A percentile compares a stretch with the other conserved stretches of the same genome.
These are phyloP conservation scores for Anaeramoeba flamelloides DNA, from an alignment of 78 protist genomes.

Conservation along the genomic window DNA sequence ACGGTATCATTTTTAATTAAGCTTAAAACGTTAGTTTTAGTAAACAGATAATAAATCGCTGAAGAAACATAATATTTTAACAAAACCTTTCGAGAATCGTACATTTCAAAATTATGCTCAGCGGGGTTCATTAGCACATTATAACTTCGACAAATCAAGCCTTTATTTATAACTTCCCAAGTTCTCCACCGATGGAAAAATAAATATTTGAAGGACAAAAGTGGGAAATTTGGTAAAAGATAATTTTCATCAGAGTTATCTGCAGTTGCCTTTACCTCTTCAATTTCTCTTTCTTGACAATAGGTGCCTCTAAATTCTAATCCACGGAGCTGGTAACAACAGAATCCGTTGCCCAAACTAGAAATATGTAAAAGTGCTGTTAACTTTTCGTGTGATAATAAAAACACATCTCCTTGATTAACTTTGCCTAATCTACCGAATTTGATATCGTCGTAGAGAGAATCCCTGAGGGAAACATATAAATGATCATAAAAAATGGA, in stretches of 20 bases:
- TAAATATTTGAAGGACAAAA: not conserved
- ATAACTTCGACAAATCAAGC: not conserved
- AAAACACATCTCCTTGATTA: not conserved
- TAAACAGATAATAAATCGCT: not conserved
- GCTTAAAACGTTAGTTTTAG: not conserved
- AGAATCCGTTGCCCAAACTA: not conserved
- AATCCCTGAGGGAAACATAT: not conserved
- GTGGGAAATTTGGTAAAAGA: not conserved
- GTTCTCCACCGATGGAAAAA: not conserved
- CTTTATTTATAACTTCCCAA: not conserved
- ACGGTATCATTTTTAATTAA: not conserved
- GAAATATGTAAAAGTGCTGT: not conserved
- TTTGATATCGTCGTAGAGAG: not conserved
- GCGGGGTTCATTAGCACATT: not conserved
- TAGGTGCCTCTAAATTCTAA: not conserved
- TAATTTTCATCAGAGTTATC: not conserved
- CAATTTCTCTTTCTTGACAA: not conserved
- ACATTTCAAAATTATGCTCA: not conserved
- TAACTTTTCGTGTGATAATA: not conserved
- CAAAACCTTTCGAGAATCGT: not conserved
- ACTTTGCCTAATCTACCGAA: not conserved
- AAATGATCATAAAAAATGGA: not conserved
- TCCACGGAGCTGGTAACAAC: not conserved
- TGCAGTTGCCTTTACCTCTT: not conserved
- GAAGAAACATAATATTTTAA: not conserved